Base-by-base conservation (phyloP, 139 green algal species). In the Pseudopediastrum boryanum region DNA sequence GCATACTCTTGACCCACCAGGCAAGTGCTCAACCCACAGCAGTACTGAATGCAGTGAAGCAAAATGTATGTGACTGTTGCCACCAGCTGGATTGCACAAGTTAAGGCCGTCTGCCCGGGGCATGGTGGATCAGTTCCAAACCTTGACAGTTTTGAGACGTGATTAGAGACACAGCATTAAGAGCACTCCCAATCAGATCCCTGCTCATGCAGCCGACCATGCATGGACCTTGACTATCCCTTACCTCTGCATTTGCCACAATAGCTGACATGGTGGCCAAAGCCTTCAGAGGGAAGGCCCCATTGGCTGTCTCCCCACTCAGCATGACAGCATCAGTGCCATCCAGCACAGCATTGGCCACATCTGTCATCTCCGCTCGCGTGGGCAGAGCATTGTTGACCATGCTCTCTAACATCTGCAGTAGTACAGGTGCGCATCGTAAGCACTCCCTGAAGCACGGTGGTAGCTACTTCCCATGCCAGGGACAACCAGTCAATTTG, bases 261-360 rank as follows among this genome's bases (percentile, higher is more conserved):
- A 97, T 96, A 8, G 76, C 78, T 1, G 88, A 86, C 93, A 97
- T 97, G 8, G 91, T 92, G 1, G 64, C 73, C 13, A 97, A 90
- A 0, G 92, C 92, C 88, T 97, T 87, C 29, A 97, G 84, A 36
- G 94, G 95, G 86, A 96, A 98, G 46, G 80, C 85, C 31, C 95
- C 95, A 41, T 94, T 92, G n/a, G 95, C 95, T 16, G 94, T 99
- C 89, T 99, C 96, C 46, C 96, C 89, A 2, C 91, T 98, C 33
- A 99, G 92, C 96, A 99, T 99, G 79, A 99, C 94, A 81, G 93
- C 97, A 89, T 98, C 94, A 2, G 95, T 98, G 79, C 95, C 95
- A 83, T 98, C 95, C 59, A 98, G 85, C 81, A 98, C 95, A n/a
- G 94, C 94, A 81, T 98, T 98, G 75, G 95, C 95, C 19, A 98